Base-by-base conservation (phyloP, 176 grass and related monocot genomes). In the Lolium multiflorum region DNA sequence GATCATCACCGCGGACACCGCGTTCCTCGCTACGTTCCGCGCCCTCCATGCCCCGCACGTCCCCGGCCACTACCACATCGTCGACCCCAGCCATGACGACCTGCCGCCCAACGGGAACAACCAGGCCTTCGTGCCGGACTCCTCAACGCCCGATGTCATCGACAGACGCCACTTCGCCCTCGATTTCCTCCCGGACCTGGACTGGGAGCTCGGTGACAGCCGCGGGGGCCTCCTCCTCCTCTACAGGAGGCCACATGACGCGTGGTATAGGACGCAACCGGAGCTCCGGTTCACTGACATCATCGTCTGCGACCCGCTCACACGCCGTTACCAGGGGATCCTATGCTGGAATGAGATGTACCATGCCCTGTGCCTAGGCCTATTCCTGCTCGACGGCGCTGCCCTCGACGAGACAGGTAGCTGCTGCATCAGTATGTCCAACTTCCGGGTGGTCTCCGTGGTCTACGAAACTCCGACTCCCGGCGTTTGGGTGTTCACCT, bases 161-260 rank as follows among this genome's bases (percentile, higher is more conserved):
- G 47, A 75, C 72, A 26, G 72, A 9, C 46, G 47, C 72, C 72
- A 8, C 22, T 25, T 75, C 72, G 24, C 72, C 46, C 72, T 75
- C 72, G 47, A 75, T 1, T 75, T 75, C 47, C 72, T 75, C 46
- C 72, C 72, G 72, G 47, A 75, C 7, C 2, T 15, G 12, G 72
- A 75, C 72, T 75, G 72, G 72, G 72, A 75, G 72, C 72, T 75
- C 72, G 47, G 72, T 0, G 72, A 51, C 22, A 75, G 72, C 47
- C 72, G 47, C 47, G 47, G 47, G 13, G 22, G 72, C 47, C 46
- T 51, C 46, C 47, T 75, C 46, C 72, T 75, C 22, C 72, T 75
- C 47, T 28, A 75, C 47, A 25, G 72, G 72, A 28, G 72, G 72
- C n/a, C n/a, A n/a, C 49, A 50, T 4, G 4, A 26, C 5, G 11